Base-by-base conservation (phyloP, 139 green algal genomes). In the Tetradesmus obliquus region DNA sequence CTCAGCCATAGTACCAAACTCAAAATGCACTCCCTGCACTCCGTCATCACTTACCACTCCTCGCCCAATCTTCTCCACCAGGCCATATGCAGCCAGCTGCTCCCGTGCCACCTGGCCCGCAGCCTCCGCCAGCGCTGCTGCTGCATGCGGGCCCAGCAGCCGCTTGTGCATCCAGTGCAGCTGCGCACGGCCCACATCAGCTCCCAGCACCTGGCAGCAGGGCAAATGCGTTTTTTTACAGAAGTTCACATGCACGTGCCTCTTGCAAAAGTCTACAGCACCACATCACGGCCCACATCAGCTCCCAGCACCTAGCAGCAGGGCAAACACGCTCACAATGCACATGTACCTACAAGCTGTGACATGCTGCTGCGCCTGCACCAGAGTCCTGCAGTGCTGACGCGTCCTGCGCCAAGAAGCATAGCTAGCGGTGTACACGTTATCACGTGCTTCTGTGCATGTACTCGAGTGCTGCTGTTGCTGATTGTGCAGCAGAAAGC, bases 51-150 rank as follows among this genome's bases (percentile, higher is more conserved):
- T 86, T 54, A 86, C 84, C 84, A 89, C 84, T 24, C 58, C 58
- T 5, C 60, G n/a, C 17, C 84, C 84, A 22, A 89, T 32, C 84
- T 89, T 89, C 57, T 89, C 84, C 17, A 89, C 84, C 55, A 89
- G 84, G 17, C 84, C 84, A 81, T 81, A 89, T 45, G 84, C 84
- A 32, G 60, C 60, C 57, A 89, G 60, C 84, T 82, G 84, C 57
- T 89, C 84, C 24, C 84, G n/a, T 80, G 84, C 57, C 57, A 66
- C 57, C 20, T 76, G n/a, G n/a, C 58, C 84, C 15, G 84, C 84
- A 80, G 58, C n/a, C n/a, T 54, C n/a, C 4, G 58, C 84, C 24
- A 88, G 60, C 17, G 58, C 60, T 57, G 60, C 32, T 53, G 84
- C 84, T 53, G 84, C 84, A 81, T 79, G 60, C 13, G 60, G 60